phyloP scores from a whole-genome alignment of 73 alveolate genomes.

The Paramecium pentaurelia region DNA sequence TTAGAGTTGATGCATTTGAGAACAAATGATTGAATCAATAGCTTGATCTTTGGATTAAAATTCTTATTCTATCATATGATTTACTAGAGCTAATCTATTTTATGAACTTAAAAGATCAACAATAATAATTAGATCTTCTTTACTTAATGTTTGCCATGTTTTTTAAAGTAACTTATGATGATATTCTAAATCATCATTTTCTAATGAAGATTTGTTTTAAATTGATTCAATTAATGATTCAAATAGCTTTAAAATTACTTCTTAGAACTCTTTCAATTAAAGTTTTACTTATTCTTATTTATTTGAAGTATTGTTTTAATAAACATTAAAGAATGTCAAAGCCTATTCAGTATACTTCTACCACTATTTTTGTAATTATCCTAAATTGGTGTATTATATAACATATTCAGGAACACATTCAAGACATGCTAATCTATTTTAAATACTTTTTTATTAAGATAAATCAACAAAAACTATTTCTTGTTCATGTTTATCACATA shows the following conservation, averaged over 20 bases:
- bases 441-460: not conserved
- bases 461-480: not conserved
- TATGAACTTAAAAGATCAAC: not conserved
- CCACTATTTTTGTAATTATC: not conserved
- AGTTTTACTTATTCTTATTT: not conserved
- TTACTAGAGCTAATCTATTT: not conserved
- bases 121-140: not conserved
- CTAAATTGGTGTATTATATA: not conserved
- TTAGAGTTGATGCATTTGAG: not conserved
- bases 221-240: not conserved
- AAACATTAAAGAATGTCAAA: not conserved
- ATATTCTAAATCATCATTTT: not conserved
- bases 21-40: not conserved
- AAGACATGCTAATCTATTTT: not conserved
- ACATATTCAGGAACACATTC: not conserved
- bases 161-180: not conserved
- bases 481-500: not conserved
- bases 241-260: not conserved
- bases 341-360: not conserved
- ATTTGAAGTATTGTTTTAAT: not conserved
- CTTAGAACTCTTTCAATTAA: not conserved
- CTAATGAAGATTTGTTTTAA: not conserved
- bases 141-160: not conserved
- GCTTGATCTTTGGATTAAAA: not conserved
- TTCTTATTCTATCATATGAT: not conserved